phyloP scores from a whole-genome alignment of 345 rosid genomes.

The Aurinia saxatilis region DNA sequence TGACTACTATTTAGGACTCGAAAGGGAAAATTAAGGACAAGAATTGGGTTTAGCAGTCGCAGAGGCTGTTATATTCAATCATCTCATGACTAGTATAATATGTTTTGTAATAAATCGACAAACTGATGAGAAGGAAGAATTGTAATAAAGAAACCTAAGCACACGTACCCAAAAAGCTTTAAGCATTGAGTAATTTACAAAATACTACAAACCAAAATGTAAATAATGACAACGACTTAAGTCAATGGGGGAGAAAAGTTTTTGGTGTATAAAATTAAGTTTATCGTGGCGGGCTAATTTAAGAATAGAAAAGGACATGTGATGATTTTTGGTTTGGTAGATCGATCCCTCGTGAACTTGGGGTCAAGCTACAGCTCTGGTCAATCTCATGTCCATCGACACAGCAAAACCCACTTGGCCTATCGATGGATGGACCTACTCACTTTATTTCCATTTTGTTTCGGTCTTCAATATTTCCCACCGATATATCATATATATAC shows the following conservation, averaged over 20 bases:
- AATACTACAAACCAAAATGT: no score
- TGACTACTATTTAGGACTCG: not conserved
- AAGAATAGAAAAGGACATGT: not conserved
- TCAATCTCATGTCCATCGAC: constrained; percentile 17
- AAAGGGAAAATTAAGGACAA: not conserved
- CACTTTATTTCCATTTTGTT: constrained; percentile 6
- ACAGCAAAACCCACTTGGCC: constrained; percentile 14
- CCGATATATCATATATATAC: no score
- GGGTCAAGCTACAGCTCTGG: constrained; percentile 23
- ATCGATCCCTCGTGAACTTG: constrained; percentile 17
- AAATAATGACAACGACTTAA: constrained; percentile 1
- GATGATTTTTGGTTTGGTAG: constrained; percentile 4
- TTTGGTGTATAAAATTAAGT: no score
- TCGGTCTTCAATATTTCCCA: not conserved
- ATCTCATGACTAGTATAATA: not conserved
- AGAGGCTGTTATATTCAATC: not conserved
- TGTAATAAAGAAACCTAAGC: not conserved
- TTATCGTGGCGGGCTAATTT: not conserved
- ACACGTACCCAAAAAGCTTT: not conserved
- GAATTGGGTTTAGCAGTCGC: no score
- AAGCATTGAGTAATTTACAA: no score
- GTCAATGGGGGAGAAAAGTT: constrained; percentile 1
- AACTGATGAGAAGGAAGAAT: constrained; percentile 12
- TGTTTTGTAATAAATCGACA: not conserved
- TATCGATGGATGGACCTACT: constrained; percentile 11